Base-by-base conservation (phyloP, 345 rosid species). In the Clausena lansium region DNA sequence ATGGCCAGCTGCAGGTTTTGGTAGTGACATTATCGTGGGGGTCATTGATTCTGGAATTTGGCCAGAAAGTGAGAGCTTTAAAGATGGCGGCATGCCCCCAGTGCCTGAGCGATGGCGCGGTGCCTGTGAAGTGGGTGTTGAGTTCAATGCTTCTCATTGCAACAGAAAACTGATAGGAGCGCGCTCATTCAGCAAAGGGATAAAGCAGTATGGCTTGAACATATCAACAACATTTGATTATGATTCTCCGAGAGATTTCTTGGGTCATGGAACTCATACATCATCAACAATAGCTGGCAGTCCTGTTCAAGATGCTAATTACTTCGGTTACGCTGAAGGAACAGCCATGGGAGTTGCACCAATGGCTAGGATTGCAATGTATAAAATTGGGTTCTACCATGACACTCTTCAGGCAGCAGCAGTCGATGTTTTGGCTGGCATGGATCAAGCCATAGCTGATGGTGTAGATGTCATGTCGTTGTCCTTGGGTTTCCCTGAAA, bases 291-390 rank as follows among this genome's bases (percentile, higher is more conserved):
- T 72, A 35, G 89, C 85, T 5, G 93, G 89, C 15, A 80, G 85
- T 62, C 78, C 62, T 2, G 86, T 83, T 14, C 76, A 0, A 2
- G 55, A 33, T 2, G 86, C 73, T 32, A 86, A 76, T 58, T 86
- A 86, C 77, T 90, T 88, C 25, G 88, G 91, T 24, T 86, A 90
- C 24, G 91, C 93, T 2, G 22, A 81, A 75, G 91, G 90, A 36
- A 81, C 84, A 5, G 90, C 89, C 7, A 66, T 25, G 0, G 88
- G 86, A 32, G 78, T 77, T 4, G 93, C 93, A 9, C 88, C 91
- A n/a, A 36, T 72, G 41, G 88, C 91, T 22, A 86, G 90, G 83
- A 78, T 89, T n/a, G 91, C 91, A 20, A 80, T 88, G 88, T 88
- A 89, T 61, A 88, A 89, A 60, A 91, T 86, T 19, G 0, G 74